phyloP scores from a whole-genome alignment of 176 grass and related monocot species.

The Musa itinerans region DNA sequence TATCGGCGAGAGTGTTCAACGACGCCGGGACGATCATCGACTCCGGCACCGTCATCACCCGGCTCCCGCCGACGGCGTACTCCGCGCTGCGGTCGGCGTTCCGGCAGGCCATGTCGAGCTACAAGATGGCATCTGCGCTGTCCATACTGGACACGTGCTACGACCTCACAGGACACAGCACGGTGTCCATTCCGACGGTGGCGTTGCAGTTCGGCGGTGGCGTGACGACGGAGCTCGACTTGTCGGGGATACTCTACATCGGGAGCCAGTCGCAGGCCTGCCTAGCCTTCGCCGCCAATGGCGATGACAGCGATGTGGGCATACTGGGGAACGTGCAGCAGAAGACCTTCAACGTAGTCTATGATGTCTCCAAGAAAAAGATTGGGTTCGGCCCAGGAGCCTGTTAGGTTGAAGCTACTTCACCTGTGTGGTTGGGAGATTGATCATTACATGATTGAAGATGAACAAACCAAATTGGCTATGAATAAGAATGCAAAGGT shows the following conservation, averaged over 20 bases:
- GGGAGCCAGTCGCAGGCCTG: constrained; percentile 39
- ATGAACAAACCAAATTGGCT: too few species aligned
- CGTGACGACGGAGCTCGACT: constrained; percentile 34
- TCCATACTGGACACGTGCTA: constrained; percentile 55
- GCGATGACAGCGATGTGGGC: constrained; percentile 9
- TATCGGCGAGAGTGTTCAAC: constrained; percentile 38
- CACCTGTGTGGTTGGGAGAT: too few species aligned
- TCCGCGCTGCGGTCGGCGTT: constrained; percentile 38
- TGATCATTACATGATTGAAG: too few species aligned
- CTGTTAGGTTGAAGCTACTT: constrained; percentile 1
- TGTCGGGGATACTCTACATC: constrained; percentile 47
- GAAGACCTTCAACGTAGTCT: constrained; percentile 50
- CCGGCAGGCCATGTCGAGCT: constrained; percentile 29
- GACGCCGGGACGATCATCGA: constrained; percentile 52
- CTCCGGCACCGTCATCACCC: constrained; percentile 85
- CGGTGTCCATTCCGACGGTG: constrained; percentile 30
- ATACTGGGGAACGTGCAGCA: constrained; percentile 81
- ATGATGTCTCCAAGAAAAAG: constrained; percentile 44
- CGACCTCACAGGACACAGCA: constrained; percentile 29
- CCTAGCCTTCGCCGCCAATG: constrained; percentile 56
- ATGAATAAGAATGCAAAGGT: too few species aligned
- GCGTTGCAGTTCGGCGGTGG: constrained; percentile 40
- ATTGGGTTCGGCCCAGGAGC: constrained; percentile 47
- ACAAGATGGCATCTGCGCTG: constrained; percentile 24
- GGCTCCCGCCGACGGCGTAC: constrained; percentile 63